Percentiles rank a stretch among this genome's conserved stretches.
These are phyloP conservation scores for Suhomyces pyralidae DNA, from an alignment of 805 yeast genomes.

Conservation along the genomic window DNA sequence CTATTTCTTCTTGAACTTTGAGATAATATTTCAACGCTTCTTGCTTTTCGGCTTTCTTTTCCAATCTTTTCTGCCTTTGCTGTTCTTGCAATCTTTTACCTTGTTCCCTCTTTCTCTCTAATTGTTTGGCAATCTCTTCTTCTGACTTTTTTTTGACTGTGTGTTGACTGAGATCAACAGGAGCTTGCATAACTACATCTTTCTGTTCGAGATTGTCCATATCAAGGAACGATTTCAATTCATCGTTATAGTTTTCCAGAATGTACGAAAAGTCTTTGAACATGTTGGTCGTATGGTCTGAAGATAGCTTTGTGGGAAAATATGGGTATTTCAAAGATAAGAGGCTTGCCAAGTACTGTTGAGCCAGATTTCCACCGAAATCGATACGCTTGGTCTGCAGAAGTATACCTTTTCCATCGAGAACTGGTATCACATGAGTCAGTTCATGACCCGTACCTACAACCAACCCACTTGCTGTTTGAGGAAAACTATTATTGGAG, in stretches of 20 bases:
- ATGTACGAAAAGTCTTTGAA: constrained; percentile 78
- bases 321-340: constrained; percentile 84
- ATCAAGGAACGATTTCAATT: constrained; percentile 54
- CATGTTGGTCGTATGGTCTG: constrained; percentile 61
- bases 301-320: constrained; percentile 73
- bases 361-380: constrained; percentile 85
- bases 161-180: constrained; percentile 59
- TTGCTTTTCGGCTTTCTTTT: constrained; percentile 75
- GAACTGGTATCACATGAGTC: constrained; percentile 78
- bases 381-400: constrained; percentile 75
- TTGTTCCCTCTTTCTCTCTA: constrained; percentile 77
- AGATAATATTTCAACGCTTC: constrained; percentile 74
- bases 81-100: constrained; percentile 90
- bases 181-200: constrained; percentile 82
- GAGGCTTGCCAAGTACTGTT: constrained; percentile 57
- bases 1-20: constrained; percentile 51
- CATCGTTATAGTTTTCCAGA: constrained; percentile 63
- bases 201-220: constrained; percentile 60
- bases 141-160: constrained; percentile 71
- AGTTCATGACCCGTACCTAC: constrained; percentile 81
- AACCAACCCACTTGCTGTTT: constrained; percentile 57
- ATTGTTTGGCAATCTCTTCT: constrained; percentile 74
- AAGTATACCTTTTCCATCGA: constrained; percentile 64
- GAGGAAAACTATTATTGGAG: constrained; percentile 43
- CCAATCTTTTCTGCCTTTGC: constrained; percentile 79